Percentiles rank a stretch among this genome's conserved stretches.
Evolutionary conservation across 208 protist genomes (phyloP).

Genomic region (Acanthamoeba lenticulata): DNA sequence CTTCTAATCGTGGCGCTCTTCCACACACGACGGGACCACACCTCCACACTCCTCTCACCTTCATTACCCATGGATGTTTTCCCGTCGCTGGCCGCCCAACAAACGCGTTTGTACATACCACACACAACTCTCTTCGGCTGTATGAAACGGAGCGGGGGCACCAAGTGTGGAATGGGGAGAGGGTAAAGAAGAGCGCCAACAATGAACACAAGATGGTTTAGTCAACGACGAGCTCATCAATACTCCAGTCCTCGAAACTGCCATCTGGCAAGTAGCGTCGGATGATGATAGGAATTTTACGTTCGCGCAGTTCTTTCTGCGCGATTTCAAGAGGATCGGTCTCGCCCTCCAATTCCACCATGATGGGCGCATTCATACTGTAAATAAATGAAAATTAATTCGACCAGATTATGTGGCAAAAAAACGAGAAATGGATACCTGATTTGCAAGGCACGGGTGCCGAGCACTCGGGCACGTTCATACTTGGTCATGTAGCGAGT

Average conservation of each 20-base stretch:
- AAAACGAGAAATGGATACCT: slow-evolving; percentile 78
- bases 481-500: slow-evolving; percentile 99
- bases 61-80: too few relatives aligned
- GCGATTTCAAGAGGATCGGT: slow-evolving; percentile 98
- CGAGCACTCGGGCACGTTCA: slow-evolving; percentile 97
- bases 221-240: slow-evolving; percentile 72
- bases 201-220: neutral
- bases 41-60: too few relatives aligned
- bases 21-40: too few relatives aligned
- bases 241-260: slow-evolving; percentile 93
- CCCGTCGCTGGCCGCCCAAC: too few relatives aligned
- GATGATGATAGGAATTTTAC: slow-evolving; percentile 98
- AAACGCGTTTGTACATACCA: too few relatives aligned
- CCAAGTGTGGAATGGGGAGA: neutral
- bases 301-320: slow-evolving; percentile 95
- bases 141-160: too few relatives aligned
- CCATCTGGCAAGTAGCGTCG: slow-evolving; percentile 94
- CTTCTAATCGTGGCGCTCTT: too few relatives aligned
- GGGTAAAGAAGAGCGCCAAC: neutral
- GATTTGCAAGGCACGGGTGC: slow-evolving; percentile 98
- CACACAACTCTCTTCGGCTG: too few relatives aligned
- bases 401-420: neutral
- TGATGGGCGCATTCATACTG: slow-evolving; percentile 97
- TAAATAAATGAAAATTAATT: neutral
- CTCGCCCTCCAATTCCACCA: slow-evolving; percentile 96